Evolutionary conservation across 805 yeast genomes (phyloP).

Genomic region (Lachancea sp.): DNA sequence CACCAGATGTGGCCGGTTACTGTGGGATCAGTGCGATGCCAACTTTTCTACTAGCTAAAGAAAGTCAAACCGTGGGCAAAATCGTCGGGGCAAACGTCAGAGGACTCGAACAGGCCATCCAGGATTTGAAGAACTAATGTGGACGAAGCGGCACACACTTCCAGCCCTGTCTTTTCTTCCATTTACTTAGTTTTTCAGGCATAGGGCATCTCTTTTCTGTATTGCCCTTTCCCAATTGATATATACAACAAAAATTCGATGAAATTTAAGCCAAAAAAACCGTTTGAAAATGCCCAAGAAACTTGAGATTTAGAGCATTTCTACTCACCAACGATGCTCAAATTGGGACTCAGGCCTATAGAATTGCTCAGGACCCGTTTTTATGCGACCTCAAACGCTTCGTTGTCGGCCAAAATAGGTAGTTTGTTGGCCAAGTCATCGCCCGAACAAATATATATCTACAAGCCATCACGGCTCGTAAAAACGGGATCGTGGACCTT

Average conservation of each 20-base stretch:
- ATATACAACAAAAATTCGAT: not conserved
- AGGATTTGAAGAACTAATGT: constrained; percentile 12
- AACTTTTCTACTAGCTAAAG: constrained; percentile 56
- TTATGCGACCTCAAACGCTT: constrained; percentile 5
- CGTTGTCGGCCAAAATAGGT: constrained; percentile 17
- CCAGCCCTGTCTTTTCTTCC: not conserved
- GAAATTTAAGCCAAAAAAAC: not conserved
- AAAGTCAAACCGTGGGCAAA: constrained; percentile 50
- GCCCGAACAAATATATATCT: constrained; percentile 21
- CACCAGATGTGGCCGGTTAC: constrained; percentile 51
- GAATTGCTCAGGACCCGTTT: not conserved
- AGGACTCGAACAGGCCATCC: constrained; percentile 31
- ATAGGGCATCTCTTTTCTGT: not conserved
- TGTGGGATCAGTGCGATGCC: constrained; percentile 72
- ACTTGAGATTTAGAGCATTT: not conserved
- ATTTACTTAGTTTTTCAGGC: not conserved
- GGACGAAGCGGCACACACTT: not conserved
- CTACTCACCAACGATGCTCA: not conserved
- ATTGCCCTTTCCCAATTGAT: not conserved
- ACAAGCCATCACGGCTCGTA: constrained; percentile 13
- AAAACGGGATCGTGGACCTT: constrained; percentile 19
- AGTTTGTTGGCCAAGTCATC: constrained; percentile 17
- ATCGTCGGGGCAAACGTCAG: constrained; percentile 56
- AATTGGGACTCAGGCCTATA: not conserved
- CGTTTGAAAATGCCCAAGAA: no score